phyloP scores from a whole-genome alignment of 306 rosid species.

The Trichosanthes truncata region DNA sequence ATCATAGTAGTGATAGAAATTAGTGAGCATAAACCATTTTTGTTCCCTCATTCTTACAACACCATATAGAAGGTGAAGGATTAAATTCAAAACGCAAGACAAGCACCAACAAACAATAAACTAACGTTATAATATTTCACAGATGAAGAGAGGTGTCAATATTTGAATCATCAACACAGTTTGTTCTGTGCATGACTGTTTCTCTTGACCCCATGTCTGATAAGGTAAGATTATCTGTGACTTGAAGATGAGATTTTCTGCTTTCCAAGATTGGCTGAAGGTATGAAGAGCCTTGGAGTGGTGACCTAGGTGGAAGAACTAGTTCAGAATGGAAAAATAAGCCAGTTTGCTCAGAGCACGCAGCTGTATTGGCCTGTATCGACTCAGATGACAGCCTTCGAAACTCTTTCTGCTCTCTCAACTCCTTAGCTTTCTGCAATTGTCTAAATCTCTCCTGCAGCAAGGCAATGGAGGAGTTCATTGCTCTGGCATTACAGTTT shows the following conservation, averaged over 20 bases:
- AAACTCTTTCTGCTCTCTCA: constrained; percentile 38
- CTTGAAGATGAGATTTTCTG: constrained; percentile 17
- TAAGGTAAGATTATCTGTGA: constrained; percentile 10
- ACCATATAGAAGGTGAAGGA: constrained; percentile 24
- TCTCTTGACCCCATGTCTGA: constrained; percentile 18
- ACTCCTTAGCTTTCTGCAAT: constrained; percentile 41
- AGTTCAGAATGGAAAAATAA: constrained; percentile 27
- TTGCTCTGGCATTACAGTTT: constrained; percentile 18
- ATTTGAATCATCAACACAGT: constrained; percentile 24
- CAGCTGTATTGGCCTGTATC: constrained; percentile 3
- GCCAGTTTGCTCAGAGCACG: constrained; percentile 11
- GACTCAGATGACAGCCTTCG: constrained; percentile 24
- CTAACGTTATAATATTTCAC: constrained; percentile 13
- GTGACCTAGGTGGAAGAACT: constrained; percentile 10
- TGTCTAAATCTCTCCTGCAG: constrained; percentile 41
- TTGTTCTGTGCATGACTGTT: constrained; percentile 12
- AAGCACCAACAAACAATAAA: constrained; percentile 12
- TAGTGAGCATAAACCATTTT: constrained; percentile 16
- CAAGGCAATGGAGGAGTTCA: constrained; percentile 34
- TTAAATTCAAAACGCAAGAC: neutral
- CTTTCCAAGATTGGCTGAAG: constrained; percentile 19
- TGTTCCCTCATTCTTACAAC: constrained; percentile 31
- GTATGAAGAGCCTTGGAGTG: constrained; percentile 21
- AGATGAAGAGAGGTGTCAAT: constrained; percentile 45
- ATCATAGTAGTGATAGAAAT: constrained; percentile 24